Evolutionary conservation across 140 eudicot species (phyloP).

Genomic region (Stevia rebaudiana): DNA sequence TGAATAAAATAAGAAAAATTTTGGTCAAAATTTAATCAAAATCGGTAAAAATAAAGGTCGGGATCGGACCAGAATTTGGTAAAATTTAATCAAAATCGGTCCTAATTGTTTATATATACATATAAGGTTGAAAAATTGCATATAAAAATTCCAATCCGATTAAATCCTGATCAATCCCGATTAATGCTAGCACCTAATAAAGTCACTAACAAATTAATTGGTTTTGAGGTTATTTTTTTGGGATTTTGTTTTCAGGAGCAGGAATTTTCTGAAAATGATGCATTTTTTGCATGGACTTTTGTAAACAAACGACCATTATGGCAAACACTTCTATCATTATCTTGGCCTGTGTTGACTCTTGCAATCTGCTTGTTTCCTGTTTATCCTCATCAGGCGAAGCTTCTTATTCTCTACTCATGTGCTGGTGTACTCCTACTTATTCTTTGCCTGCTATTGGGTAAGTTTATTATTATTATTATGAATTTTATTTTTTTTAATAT

Average conservation of each 20-base stretch:
- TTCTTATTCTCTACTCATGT: conserved; percentile 83
- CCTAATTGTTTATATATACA: no score
- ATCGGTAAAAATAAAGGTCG: no score
- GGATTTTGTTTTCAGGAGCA: conserved; percentile 60
- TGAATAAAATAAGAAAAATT: no score
- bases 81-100: no score
- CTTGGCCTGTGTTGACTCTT: conserved; percentile 93
- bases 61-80: no score
- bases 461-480: conserved; percentile 14
- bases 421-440: conserved; percentile 90
- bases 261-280: conserved; percentile 83
- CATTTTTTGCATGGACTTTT: conserved; percentile 95
- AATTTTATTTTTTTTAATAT: neutral
- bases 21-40: no score
- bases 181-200: no score
- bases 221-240: neutral
- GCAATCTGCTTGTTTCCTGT: conserved; percentile 98
- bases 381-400: conserved; percentile 86
- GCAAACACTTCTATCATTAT: conserved; percentile 93
- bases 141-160: no score
- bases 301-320: conserved; percentile 80
- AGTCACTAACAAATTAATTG: neutral
- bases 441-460: conserved; percentile 74
- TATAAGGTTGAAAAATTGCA: no score
- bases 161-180: no score